Base-by-base conservation (phyloP, 331 rosid species). In the Acacia concinna region DNA sequence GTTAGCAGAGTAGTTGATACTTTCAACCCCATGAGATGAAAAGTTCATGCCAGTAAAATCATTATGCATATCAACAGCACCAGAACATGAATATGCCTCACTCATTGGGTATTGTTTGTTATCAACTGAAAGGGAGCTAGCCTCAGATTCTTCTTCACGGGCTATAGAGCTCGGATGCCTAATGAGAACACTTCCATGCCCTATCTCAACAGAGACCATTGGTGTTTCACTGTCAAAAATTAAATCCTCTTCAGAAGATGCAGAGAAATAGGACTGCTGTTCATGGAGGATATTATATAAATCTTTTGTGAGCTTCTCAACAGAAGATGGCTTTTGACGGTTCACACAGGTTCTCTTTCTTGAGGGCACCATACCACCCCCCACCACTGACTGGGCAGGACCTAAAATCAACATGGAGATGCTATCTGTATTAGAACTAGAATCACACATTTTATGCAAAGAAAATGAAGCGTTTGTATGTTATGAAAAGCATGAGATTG, bases 131-230 rank as follows among this genome's bases (percentile, higher is more conserved):
- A 93, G 90, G 40, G 99, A 96, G 89, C 99, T 96, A 81, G 97
- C 98, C 85, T 96, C 99, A 13, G 99, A 96, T 86, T 96, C 99
- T 86, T 96, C 99, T 49, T 96, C 98, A 37, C 97, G 91, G 60
- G 87, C 89, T 71, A 93, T 85, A 51, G 92, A 87, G 83, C 90
- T 91, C 1, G 99, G 99, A 85, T 93, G 98, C 92, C 97, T 88
- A 30, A 96, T 90, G 68, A 96, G 97, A 85, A 96, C 92, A 85
- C 97, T 93, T 83, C 99, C 99, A 85, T 96, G 99, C 85, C 99
- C 99, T 75, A 93, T 93, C 89, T 96, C 99, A 81, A 96, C 99
- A 77, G 99, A 96, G 80, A 96, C 99, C 99, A 96, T 91, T 43
- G 99, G 99, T 17, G 89, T 83, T 82, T 90, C 98, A 80, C 94